A percentile compares a stretch with the other conserved stretches of the same genome.
Conservation (phyloP, 805 yeast genomes). For the Grigorovia humatica region DNA sequence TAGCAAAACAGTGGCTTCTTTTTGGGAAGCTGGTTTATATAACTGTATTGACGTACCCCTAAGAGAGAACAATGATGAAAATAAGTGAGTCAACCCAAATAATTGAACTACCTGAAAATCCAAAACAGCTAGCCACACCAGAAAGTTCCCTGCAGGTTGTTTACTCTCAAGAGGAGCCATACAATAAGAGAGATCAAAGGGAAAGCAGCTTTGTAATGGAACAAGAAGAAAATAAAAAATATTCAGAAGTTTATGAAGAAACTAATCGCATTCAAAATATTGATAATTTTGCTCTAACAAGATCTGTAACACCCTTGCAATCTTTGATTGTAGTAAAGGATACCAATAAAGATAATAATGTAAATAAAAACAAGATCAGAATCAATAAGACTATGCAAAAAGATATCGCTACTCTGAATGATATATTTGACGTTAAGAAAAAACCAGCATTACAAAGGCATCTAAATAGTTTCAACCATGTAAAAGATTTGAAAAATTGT, state of each 20-base stretch:
- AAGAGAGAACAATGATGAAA: not conserved
- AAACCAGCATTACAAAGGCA: not conserved
- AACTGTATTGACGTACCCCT: too few relatives aligned
- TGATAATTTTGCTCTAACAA: not conserved
- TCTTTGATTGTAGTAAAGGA: not conserved
- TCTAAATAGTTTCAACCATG: not conserved
- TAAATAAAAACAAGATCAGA: not conserved
- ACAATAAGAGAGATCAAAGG: not conserved
- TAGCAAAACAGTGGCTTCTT: too few relatives aligned
- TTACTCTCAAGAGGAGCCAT: not conserved
- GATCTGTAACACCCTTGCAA: not conserved
- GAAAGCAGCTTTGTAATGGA: not conserved
- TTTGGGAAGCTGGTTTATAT: too few relatives aligned
- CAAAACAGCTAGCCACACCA: not conserved
- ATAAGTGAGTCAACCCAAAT: not conserved
- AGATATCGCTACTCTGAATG: not conserved
- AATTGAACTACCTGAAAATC: not conserved
- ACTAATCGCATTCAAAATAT: not conserved
- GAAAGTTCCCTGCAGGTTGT: not conserved
- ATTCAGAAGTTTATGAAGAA: not conserved
- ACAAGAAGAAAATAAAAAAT: not conserved
- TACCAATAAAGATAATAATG: not conserved
- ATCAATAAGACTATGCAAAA: not conserved
- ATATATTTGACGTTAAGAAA: not conserved
- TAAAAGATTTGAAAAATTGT: not conserved